A percentile compares a stretch with the other conserved stretches of the same genome.
phyloP scores from a whole-genome alignment of 129 eudicot species.

The Chrysanthemum lavandulifolium region DNA sequence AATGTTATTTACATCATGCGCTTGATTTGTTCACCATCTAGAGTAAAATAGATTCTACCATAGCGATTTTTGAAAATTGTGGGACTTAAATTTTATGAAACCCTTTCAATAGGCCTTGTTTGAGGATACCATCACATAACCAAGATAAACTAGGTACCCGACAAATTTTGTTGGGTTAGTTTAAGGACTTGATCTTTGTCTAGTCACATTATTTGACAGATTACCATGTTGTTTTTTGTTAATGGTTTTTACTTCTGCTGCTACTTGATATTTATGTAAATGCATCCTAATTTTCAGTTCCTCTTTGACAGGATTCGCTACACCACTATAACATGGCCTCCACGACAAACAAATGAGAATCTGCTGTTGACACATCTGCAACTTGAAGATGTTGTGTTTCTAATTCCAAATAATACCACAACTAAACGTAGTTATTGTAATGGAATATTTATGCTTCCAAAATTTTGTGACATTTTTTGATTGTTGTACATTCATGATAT shows the following conservation, averaged over 20 bases:
- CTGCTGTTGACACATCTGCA: constrained; percentile 21
- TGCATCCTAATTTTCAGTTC: constrained; percentile 2
- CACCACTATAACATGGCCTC: constrained; percentile 47
- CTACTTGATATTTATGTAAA: neutral
- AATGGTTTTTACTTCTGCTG: neutral
- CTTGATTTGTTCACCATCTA: no score
- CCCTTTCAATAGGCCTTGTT: no score
- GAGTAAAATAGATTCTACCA: neutral
- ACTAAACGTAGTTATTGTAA: constrained; percentile 22
- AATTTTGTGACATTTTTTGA: constrained; percentile 21
- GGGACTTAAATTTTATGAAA: no score
- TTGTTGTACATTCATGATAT: constrained; percentile 30
- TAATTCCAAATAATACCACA: constrained; percentile 30
- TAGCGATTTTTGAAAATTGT: neutral
- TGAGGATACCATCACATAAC: neutral
- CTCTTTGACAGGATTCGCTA: constrained; percentile 9
- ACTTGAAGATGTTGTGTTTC: constrained; percentile 11
- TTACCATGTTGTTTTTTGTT: neutral
- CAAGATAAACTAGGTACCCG: neutral
- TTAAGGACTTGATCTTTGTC: neutral
- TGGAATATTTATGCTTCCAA: constrained; percentile 19
- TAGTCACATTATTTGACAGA: no score
- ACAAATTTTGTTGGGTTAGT: neutral
- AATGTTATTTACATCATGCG: no score
- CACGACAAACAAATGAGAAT: constrained; percentile 3